Evolutionary conservation across 306 rosid species (phyloP).

Genomic region (Abrus pulchellus): DNA sequence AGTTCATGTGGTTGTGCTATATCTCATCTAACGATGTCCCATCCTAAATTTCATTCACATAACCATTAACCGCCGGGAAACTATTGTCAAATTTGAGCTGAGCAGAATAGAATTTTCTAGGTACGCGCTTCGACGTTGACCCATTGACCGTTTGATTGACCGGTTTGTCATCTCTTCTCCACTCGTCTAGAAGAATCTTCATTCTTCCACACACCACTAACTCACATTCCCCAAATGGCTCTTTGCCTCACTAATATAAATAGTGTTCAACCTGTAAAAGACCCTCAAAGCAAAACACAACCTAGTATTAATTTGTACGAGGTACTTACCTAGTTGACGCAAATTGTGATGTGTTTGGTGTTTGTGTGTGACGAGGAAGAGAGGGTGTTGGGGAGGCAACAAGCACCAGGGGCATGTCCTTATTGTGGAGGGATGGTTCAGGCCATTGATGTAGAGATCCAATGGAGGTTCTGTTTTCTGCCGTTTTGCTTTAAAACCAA

Average conservation of each 20-base stretch:
- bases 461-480: constrained; percentile 75
- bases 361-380: constrained; percentile 78
- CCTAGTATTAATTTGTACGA: not conserved
- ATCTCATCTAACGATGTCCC: not conserved
- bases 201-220: too few species aligned
- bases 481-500: constrained; percentile 71
- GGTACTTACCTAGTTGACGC: not conserved
- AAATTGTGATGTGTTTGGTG: constrained; percentile 71
- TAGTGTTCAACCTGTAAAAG: not conserved
- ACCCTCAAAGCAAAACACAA: not conserved
- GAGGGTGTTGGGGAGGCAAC: constrained; percentile 65
- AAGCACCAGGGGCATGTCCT: constrained; percentile 80
- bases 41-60: too few species aligned
- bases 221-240: not conserved
- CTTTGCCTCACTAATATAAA: not conserved
- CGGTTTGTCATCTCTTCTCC: not conserved
- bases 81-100: too few species aligned
- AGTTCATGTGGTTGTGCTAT: not conserved
- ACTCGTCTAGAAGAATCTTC: not conserved
- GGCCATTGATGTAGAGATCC: constrained; percentile 65
- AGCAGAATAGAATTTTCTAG: not conserved
- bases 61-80: not conserved
- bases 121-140: not conserved
- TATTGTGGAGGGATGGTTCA: constrained; percentile 86
- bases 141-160: not conserved